These are phyloP conservation scores for Chloroidium sp. DNA, from an alignment of 163 green algal species.

Conservation along the genomic window DNA sequence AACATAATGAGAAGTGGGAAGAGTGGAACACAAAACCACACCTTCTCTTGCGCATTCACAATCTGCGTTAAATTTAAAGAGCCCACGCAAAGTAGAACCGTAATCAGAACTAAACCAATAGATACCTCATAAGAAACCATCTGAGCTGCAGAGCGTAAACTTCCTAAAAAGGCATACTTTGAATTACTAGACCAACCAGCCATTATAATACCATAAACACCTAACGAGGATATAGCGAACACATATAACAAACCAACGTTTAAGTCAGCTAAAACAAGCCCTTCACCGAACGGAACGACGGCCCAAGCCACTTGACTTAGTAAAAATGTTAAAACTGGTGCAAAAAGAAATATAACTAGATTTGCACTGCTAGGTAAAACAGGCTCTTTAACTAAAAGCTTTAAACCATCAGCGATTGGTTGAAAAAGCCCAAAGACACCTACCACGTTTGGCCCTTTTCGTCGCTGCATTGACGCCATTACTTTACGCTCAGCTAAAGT, in stretches of 20 bases:
- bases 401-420: constrained; percentile 48
- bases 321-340: constrained; percentile 52
- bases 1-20: constrained; percentile 52
- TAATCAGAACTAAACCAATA: constrained; percentile 48
- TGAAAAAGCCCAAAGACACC: constrained; percentile 50
- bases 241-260: constrained; percentile 51
- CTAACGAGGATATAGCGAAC: constrained; percentile 53
- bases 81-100: constrained; percentile 42
- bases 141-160: constrained; percentile 46
- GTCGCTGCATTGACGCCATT: constrained; percentile 53
- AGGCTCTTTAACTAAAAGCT: constrained; percentile 53
- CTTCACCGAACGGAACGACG: constrained; percentile 45
- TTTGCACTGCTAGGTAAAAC: constrained; percentile 53
- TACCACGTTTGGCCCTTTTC: constrained; percentile 52
- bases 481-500: constrained; percentile 53
- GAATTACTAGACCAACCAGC: constrained; percentile 56
- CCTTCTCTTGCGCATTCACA: constrained; percentile 33
- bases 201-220: constrained; percentile 63
- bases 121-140: constrained; percentile 61
- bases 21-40: constrained; percentile 43
- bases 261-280: constrained; percentile 46
- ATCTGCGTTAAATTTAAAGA: constrained; percentile 46
- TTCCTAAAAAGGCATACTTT: constrained; percentile 64
- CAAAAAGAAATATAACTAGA: constrained; percentile 50
- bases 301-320: constrained; percentile 48